Conservation (phyloP, 176 grass and related monocot genomes). For the Cenchrus purpureus region DNA sequence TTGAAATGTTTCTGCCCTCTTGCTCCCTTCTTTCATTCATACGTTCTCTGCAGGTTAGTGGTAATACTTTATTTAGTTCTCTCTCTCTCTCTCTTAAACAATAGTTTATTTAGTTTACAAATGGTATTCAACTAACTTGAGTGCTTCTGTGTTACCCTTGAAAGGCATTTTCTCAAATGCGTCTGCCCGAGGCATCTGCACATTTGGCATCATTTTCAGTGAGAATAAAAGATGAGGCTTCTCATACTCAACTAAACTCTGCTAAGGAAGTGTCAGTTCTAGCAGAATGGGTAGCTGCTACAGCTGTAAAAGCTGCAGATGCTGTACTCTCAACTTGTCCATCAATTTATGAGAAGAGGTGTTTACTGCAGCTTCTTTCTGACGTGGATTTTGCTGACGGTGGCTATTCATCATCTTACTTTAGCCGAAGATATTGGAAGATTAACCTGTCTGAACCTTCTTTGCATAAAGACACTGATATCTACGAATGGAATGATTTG, state of each 20-base stretch:
- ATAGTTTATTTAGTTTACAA: constrained; percentile 27
- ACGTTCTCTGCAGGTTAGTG: constrained; percentile 84
- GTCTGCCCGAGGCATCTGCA: constrained; percentile 78
- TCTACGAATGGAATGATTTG: constrained; percentile 67
- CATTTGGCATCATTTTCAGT: constrained; percentile 83
- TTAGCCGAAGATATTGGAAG: constrained; percentile 86
- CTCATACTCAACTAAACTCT: constrained; percentile 46
- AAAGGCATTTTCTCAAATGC: constrained; percentile 99
- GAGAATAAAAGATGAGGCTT: constrained; percentile 81
- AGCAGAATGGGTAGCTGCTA: constrained; percentile 71
- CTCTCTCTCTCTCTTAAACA: constrained; percentile 31
- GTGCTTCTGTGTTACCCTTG: constrained; percentile 36
- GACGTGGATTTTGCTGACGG: constrained; percentile 92
- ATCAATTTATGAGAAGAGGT: constrained; percentile 88
- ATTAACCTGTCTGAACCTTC: constrained; percentile 80
- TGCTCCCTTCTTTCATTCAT: constrained; percentile 89
- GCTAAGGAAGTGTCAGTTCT: constrained; percentile 65
- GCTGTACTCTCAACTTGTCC: constrained; percentile 81
- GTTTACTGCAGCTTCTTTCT: constrained; percentile 81
- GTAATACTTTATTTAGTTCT: constrained; percentile 33
- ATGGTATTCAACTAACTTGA: constrained; percentile 39
- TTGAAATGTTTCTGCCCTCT: constrained; percentile 95
- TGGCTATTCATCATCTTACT: constrained; percentile 77
- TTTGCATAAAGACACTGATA: constrained; percentile 65
- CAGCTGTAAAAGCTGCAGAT: constrained; percentile 93